Base-by-base conservation (phyloP, 177 flowering plant genomes). In the Tripterygium wilfordii region DNA sequence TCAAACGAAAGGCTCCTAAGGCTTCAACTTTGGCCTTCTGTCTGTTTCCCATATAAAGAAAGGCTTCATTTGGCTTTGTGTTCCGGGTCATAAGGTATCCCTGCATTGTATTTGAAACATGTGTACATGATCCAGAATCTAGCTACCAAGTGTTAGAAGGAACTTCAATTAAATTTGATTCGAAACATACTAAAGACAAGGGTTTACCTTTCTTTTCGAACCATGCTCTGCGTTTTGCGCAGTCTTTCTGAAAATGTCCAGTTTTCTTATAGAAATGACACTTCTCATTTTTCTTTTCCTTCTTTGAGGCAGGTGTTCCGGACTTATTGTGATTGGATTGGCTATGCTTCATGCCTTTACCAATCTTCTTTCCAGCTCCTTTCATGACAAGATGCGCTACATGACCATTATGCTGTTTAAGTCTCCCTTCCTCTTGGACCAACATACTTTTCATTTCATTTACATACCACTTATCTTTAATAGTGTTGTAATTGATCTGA, bases 1-100 rank as follows among this genome's bases (percentile, higher is more conserved):
- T 22, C 8, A 67, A 54, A 23, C 32, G 29, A 45, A 17, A 66
- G 35, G 62, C 55, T 14, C 62, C 59, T 35, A 69, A 42, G 32
- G 20, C 59, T 36, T 58, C 31, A 36, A 70, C 18, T 50, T 10
- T 36, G 10, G 59, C 58, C 36, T 67, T 57, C 1, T 32, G 27
- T 36, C 49, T 3, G 24, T 71, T 60, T 13, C 69, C 64, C 51
- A 63, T 57, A 8, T 40, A 52, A 4, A 55, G 0, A 15, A 35
- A 54, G 0, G 16, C 9, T 36, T 66, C 60, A 58, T 36, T 36
- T 23, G 29, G 29, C n/a, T 36, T 49, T 49, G 17, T 35, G 30
- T 19, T 17, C 17, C 22, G 40, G 40, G 13, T 48, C 33, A 15
- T 36, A 37, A 25, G 12, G 44, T 37, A 38, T 50, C 54, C 35